These are phyloP conservation scores for Triangularia verruculosa DNA, from an alignment of 2,329 filamentous ascomycete species.

Conservation along the genomic window DNA sequence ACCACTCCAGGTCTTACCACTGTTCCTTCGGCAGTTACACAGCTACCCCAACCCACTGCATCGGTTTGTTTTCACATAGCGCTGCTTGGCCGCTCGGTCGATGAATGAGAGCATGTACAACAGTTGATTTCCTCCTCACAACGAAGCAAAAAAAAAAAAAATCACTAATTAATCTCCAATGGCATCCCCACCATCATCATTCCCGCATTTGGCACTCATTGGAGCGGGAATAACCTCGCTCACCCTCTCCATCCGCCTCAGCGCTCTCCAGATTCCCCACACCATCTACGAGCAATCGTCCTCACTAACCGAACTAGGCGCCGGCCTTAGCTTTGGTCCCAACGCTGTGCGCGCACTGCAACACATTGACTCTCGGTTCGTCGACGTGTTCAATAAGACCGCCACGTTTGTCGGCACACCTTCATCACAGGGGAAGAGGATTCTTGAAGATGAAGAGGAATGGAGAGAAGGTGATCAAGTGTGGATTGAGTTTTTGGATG, in stretches of 20 bases:
- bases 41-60: background rate
- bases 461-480: background rate
- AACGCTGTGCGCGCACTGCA: conserved; percentile 35
- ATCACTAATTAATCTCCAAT: too few relatives aligned
- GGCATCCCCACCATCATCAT: background rate
- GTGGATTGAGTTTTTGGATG: conserved; percentile 27
- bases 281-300: conserved; percentile 38
- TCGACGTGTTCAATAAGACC: conserved; percentile 31
- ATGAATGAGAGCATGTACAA: too few relatives aligned
- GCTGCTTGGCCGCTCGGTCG: background rate
- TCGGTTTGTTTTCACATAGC: background rate
- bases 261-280: conserved; percentile 31
- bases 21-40: background rate
- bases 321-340: conserved; percentile 37
- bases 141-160: too few relatives aligned
- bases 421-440: background rate
- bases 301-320: conserved; percentile 37
- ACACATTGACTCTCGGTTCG: conserved; percentile 30
- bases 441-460: background rate
- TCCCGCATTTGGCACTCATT: conserved; percentile 32
- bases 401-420: conserved; percentile 21
- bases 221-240: conserved; percentile 42
- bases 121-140: too few relatives aligned
- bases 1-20: background rate
- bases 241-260: conserved; percentile 35